Percentiles rank a stretch among this genome's conserved stretches.
These are phyloP conservation scores for Geosmithia putterillii DNA, from an alignment of 2,329 filamentous ascomycete genomes.

Conservation along the genomic window DNA sequence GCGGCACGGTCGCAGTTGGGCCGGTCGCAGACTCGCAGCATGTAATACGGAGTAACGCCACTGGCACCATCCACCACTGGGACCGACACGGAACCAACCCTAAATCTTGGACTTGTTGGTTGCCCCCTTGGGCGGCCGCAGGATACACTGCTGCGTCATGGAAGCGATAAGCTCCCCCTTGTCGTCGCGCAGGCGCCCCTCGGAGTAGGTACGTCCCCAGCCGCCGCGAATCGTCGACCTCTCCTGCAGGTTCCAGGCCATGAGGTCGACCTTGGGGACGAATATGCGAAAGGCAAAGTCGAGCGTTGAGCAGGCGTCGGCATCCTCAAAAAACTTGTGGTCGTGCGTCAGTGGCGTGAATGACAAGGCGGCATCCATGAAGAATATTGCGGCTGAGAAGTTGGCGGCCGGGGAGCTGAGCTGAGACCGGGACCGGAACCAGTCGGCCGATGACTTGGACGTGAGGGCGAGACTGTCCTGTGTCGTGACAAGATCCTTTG, in stretches of 20 bases:
- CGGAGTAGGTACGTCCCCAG: constrained; percentile 28
- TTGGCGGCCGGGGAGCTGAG: constrained; percentile 17
- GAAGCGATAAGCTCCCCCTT: constrained; percentile 28
- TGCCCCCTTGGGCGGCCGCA: constrained; percentile 7
- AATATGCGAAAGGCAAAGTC: constrained; percentile 37
- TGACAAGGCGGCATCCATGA: constrained; percentile 29
- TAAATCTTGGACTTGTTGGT: constrained; percentile 1
- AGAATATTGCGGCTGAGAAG: constrained; percentile 24
- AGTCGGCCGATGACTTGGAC: constrained; percentile 26
- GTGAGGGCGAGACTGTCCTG: constrained; percentile 17
- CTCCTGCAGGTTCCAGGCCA: constrained; percentile 30
- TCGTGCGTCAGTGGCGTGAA: constrained; percentile 30
- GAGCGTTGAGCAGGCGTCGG: constrained; percentile 28
- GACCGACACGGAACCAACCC: background rate
- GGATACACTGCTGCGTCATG: constrained; percentile 34
- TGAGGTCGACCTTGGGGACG: constrained; percentile 21
- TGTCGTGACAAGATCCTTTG: constrained; percentile 25
- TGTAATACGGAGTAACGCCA: no score
- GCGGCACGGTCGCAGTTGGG: no score
- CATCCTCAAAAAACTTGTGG: constrained; percentile 29
- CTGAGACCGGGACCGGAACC: constrained; percentile 15
- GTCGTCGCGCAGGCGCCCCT: constrained; percentile 30
- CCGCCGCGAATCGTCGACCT: constrained; percentile 21
- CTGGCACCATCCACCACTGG: no score
- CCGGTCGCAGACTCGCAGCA: no score